Conservation (phyloP, 176 grass and related monocot genomes). For the Eleusine coracana region DNA sequence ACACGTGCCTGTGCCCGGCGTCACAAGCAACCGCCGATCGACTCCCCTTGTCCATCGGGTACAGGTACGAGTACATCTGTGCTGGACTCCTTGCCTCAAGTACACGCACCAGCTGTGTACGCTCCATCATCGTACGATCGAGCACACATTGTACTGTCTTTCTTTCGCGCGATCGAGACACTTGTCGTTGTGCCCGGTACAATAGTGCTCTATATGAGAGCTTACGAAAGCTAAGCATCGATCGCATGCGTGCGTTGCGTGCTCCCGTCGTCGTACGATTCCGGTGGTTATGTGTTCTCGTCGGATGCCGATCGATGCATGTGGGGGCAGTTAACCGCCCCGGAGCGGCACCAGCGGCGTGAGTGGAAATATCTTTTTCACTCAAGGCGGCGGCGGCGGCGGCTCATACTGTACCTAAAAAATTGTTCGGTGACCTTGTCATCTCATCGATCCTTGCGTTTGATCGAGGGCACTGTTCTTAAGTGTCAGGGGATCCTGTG, state of each 20-base stretch:
- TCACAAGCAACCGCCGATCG: slow-evolving; percentile 26
- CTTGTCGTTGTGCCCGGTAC: too few relatives aligned
- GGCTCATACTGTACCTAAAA: not conserved
- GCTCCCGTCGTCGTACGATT: slow-evolving; percentile 3
- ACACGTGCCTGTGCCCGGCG: slow-evolving; percentile 51
- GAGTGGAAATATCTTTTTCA: slow-evolving; percentile 10
- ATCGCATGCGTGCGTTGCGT: not conserved
- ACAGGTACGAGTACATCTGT: not conserved
- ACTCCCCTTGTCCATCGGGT: not conserved
- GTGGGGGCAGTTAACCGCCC: not conserved
- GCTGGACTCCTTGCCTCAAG: not conserved
- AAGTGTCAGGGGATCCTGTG: not conserved
- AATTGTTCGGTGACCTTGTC: not conserved
- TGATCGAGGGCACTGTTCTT: not conserved
- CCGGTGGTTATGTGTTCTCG: slow-evolving; percentile 19
- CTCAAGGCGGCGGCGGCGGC: not conserved
- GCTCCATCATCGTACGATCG: not conserved
- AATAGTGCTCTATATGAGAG: too few relatives aligned
- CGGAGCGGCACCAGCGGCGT: not conserved
- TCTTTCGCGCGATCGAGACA: too few relatives aligned
- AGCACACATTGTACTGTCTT: not conserved
- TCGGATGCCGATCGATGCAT: not conserved
- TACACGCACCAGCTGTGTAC: not conserved
- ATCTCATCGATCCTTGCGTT: not conserved
- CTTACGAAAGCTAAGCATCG: not conserved